Evolutionary conservation across 1,139 yeast species (phyloP).

Genomic region (Taiozyma sp.): DNA sequence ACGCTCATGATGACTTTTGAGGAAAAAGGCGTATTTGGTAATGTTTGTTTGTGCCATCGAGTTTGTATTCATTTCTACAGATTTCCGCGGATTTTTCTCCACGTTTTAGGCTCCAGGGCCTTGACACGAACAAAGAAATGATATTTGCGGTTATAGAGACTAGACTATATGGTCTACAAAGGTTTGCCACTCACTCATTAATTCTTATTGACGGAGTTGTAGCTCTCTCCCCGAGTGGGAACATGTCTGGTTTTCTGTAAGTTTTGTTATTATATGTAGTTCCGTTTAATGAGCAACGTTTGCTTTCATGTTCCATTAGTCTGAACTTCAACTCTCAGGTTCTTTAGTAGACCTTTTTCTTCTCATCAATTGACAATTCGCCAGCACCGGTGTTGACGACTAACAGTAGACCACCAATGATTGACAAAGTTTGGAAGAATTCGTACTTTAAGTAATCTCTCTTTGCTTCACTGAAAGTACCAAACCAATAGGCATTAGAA

Average conservation of each 20-base stretch:
- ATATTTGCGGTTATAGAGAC: too few species aligned
- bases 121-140: too few species aligned
- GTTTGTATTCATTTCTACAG: background rate
- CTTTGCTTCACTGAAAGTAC: constrained; percentile 58
- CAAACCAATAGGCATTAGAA: constrained; percentile 88
- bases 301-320: too few species aligned
- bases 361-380: constrained; percentile 87
- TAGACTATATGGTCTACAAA: too few species aligned
- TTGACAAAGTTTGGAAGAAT: constrained; percentile 90
- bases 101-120: too few species aligned
- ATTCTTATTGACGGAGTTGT: too few species aligned
- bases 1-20: background rate
- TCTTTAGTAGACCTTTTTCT: constrained; percentile 80
- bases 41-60: background rate
- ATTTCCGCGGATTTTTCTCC: background rate
- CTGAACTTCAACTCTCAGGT: background rate
- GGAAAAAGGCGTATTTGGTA: too few species aligned
- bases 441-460: constrained; percentile 92
- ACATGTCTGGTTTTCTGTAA: too few species aligned
- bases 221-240: too few species aligned
- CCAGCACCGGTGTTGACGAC: constrained; percentile 98
- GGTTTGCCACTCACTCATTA: too few species aligned
- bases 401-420: constrained; percentile 88
- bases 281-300: too few species aligned
- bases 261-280: too few species aligned